Base-by-base conservation (phyloP, 2,329 filamentous ascomycete species). In the Curvularia eragrostidis region DNA sequence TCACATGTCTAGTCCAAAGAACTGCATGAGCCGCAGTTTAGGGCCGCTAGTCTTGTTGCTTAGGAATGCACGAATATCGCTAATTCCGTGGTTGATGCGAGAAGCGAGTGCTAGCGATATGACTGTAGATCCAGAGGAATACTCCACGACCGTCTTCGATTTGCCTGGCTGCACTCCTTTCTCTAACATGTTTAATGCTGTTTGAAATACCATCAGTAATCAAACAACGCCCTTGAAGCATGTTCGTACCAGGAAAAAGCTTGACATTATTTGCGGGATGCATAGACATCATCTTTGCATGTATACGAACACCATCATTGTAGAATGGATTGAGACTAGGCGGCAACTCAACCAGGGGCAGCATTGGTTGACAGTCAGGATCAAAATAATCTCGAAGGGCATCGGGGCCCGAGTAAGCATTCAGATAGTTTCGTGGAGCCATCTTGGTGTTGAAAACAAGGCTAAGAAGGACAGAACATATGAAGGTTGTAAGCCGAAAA, bases 221-320 rank as follows among this genome's bases (percentile, higher is more conserved):
- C 15, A 48, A 23, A 9, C 21, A 5, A 5, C 19, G 6, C 15
- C 6, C 3, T 48, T 4, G 19, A 2, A 23, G 26, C 19, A 19
- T 43, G n/a, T 13, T 32, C 48, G 13, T 44, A 83, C 83, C 84
- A 64, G 86, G 86, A 73, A 89, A 81, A 2, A 83, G 81, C 68
- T 89, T 89, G 63, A 89, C 86, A 47, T 89, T 89, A 59, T 89
- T 85, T 3, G 85, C 84, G 0, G 87, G 86, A 64, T 86, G 84
- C 78, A 84, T 84, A 2, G 84, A 85, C 81, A 89, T 84, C 84
- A 89, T 85, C 75, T 89, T 88, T 36, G 86, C 86, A 61, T 87
- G 88, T 51, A 89, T 86, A 10, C 84, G 81, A 4, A 89, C 83
- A 3, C 84, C 84, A 81, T 88, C 81, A 24, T 80, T 61, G 19